These are phyloP conservation scores for Stramenopiles sp. DNA, from an alignment of 352 stramenopile species.

Conservation along the genomic window DNA sequence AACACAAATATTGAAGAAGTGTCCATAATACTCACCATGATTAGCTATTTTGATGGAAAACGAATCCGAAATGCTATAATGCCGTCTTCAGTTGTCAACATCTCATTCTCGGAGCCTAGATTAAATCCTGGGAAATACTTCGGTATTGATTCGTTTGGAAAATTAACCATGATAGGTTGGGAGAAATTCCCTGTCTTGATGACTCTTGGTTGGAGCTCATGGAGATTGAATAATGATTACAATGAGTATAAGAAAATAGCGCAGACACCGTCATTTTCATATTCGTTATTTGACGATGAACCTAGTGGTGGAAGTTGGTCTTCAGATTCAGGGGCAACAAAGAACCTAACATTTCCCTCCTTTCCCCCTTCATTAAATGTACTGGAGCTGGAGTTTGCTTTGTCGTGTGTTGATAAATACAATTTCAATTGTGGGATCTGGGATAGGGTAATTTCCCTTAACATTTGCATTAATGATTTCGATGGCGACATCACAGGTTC, in stretches of 20 bases:
- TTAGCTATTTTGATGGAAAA: background rate
- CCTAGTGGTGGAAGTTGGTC: background rate
- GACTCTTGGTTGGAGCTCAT: background rate
- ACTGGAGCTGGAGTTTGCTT: background rate
- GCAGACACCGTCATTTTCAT: background rate
- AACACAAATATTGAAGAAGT: background rate
- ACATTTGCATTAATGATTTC: background rate
- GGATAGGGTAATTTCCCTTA: background rate
- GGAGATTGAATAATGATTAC: background rate
- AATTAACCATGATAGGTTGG: background rate
- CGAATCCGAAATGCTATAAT: background rate
- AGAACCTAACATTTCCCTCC: background rate
- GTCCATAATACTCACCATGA: background rate
- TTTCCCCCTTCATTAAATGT: background rate
- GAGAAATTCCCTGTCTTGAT: background rate
- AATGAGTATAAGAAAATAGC: background rate
- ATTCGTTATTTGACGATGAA: background rate
- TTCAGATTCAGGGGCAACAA: background rate
- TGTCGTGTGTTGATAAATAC: background rate
- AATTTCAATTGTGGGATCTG: background rate
- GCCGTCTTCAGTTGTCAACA: background rate
- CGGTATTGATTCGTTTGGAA: background rate
- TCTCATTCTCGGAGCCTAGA: background rate
- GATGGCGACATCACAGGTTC: background rate
- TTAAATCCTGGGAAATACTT: background rate